Conservation (phyloP, 306 rosid genomes). For the Trichosanthes truncata region DNA sequence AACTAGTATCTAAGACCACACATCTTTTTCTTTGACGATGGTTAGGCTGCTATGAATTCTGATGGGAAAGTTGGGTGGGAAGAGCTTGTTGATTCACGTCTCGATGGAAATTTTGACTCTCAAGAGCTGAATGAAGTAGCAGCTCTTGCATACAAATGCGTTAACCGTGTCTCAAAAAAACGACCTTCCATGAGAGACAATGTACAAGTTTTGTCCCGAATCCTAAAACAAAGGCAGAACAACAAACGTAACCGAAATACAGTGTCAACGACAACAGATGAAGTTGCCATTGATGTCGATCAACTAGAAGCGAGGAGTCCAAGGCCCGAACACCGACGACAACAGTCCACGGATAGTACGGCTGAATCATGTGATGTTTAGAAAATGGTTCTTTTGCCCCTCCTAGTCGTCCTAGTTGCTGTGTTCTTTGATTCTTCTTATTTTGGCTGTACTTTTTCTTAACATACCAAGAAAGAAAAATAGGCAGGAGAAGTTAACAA, state of each 20-base stretch:
- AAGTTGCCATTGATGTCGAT: conserved; percentile 49
- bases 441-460: not conserved
- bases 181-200: conserved; percentile 91
- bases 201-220: conserved; percentile 62
- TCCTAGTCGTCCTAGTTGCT: conserved; percentile 1
- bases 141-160: conserved; percentile 78
- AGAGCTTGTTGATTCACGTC: conserved; percentile 70
- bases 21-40: conserved; percentile 11
- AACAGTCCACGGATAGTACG: conserved; percentile 70
- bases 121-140: conserved; percentile 88
- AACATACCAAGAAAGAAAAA: not conserved
- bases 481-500: not conserved
- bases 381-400: conserved; percentile 23
- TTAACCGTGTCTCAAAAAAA: conserved; percentile 55
- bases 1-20: not conserved
- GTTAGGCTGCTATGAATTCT: conserved; percentile 87
- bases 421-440: conserved; percentile 6
- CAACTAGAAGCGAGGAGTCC: conserved; percentile 27
- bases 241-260: conserved; percentile 42
- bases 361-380: conserved; percentile 58
- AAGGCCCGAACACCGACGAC: conserved; percentile 41
- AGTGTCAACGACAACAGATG: conserved; percentile 47
- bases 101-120: conserved; percentile 59
- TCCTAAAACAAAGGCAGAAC: conserved; percentile 48
- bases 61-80: conserved; percentile 98